These are phyloP conservation scores for Pichia sp. DNA, from an alignment of 1,139 yeast species.

Conservation along the genomic window DNA sequence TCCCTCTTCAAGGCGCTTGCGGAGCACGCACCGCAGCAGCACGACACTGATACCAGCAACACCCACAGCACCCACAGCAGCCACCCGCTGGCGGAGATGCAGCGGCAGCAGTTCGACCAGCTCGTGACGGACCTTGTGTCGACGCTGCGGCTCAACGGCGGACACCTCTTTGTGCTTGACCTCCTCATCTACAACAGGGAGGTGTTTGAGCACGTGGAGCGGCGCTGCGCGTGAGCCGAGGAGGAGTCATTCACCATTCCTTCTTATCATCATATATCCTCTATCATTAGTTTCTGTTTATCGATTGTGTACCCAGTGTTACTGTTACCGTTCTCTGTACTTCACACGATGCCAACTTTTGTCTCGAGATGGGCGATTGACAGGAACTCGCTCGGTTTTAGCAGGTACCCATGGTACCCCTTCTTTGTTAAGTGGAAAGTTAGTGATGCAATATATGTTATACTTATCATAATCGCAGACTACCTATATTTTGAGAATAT, in stretches of 20 bases:
- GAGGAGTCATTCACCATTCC: too few relatives aligned
- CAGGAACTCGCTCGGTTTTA: conserved; percentile 46
- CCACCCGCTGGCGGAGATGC: conserved; percentile 1
- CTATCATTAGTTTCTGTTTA: too few relatives aligned
- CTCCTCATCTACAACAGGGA: conserved; percentile 33
- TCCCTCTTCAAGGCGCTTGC: too few relatives aligned
- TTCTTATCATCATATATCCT: too few relatives aligned
- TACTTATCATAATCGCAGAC: conserved; percentile 37
- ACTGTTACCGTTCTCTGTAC: too few relatives aligned
- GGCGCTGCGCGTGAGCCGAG: background rate
- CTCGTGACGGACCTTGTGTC: conserved; percentile 34
- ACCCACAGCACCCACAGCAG: too few relatives aligned
- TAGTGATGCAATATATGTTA: conserved; percentile 45
- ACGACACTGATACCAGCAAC: too few relatives aligned
- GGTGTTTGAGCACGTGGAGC: conserved; percentile 29
- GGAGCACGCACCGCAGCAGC: too few relatives aligned
- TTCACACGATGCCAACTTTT: too few relatives aligned
- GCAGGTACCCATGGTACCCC: conserved; percentile 29
- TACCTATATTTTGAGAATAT: conserved; percentile 34
- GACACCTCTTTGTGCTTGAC: conserved; percentile 39
- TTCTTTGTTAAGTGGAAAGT: conserved; percentile 48
- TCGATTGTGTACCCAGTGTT: too few relatives aligned
- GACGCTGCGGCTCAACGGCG: conserved; percentile 36
- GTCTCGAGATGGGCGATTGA: conserved; percentile 24
- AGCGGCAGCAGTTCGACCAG: conserved; percentile 27